phyloP scores from a whole-genome alignment of 495 filamentous ascomycete genomes.

The Letharia lupina region DNA sequence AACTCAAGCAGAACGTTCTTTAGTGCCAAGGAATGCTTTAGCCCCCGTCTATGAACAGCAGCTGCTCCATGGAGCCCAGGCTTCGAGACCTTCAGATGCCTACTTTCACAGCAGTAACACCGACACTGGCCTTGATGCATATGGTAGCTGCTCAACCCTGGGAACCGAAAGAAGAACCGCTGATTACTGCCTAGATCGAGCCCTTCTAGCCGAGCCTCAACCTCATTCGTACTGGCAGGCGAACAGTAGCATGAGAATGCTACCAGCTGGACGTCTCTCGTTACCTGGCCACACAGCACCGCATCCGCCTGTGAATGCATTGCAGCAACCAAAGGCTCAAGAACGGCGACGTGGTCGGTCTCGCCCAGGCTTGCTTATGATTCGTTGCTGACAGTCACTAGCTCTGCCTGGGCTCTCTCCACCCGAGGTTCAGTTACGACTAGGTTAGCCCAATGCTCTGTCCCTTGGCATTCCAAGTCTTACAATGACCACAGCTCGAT shows the following conservation, averaged over 20 bases:
- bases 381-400: slow-evolving; percentile 3
- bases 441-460: not conserved
- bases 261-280: slow-evolving; percentile 9
- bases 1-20: not conserved
- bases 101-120: not conserved
- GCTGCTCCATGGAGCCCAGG: not conserved
- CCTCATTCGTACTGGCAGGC: slow-evolving; percentile 10
- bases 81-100: slow-evolving; percentile 3
- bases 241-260: not conserved
- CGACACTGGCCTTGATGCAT: slow-evolving; percentile 7
- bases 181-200: slow-evolving; percentile 14
- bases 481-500: slow-evolving; percentile 10
- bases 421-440: not conserved
- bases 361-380: not conserved
- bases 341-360: not conserved
- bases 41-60: not conserved
- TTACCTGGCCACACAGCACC: slow-evolving; percentile 10
- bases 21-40: not conserved
- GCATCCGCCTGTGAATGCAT: not conserved
- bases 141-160: not conserved
- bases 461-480: not conserved
- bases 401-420: slow-evolving; percentile 1
- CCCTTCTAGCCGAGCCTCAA: slow-evolving; percentile 10
- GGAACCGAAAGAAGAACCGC: not conserved
- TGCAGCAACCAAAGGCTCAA: slow-evolving; percentile 1